phyloP scores from a whole-genome alignment of 768 basidiomycete species.

The Russula sp. region DNA sequence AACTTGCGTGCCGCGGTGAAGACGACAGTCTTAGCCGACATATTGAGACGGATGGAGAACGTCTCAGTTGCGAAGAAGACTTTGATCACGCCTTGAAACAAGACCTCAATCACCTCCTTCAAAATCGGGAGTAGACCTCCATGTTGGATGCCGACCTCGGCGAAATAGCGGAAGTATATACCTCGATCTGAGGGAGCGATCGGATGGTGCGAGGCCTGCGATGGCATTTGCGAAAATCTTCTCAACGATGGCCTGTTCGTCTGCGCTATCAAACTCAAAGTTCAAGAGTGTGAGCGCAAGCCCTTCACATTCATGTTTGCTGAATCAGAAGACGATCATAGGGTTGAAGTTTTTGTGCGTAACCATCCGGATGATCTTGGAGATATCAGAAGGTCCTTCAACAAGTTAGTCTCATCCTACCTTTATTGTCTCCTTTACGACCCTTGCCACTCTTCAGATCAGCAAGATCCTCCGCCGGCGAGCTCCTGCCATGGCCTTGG shows the following conservation, averaged over 20 bases:
- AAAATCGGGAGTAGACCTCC: constrained; percentile 96
- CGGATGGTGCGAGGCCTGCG: constrained; percentile 77
- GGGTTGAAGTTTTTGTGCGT: constrained; percentile 97
- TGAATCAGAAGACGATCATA: constrained; percentile 97
- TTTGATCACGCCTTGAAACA: constrained; percentile 94
- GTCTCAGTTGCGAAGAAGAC: constrained; percentile 98
- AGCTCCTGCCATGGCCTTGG: constrained; percentile 93
- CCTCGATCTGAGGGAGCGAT: constrained; percentile 90
- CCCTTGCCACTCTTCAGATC: constrained; percentile 81
- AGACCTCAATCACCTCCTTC: no score
- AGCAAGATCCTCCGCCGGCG: constrained; percentile 88
- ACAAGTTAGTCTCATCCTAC: constrained; percentile 34
- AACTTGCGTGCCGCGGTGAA: constrained; percentile 95
- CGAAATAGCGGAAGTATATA: constrained; percentile 88
- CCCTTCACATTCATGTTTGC: constrained; percentile 95
- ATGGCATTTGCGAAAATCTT: constrained; percentile 95
- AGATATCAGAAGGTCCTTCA: constrained; percentile 84
- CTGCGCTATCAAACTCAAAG: constrained; percentile 88
- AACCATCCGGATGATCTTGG: constrained; percentile 97
- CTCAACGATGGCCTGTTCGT: constrained; percentile 82
- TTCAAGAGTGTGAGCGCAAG: constrained; percentile 91
- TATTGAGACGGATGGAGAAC: constrained; percentile 95
- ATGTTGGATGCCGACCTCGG: constrained; percentile 97
- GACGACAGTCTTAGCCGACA: constrained; percentile 99
- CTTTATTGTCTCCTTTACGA: constrained; percentile 85